Percentiles rank a stretch among this genome's conserved stretches.
Conservation (phyloP, 208 protist species). For the Porcisia deanei region DNA sequence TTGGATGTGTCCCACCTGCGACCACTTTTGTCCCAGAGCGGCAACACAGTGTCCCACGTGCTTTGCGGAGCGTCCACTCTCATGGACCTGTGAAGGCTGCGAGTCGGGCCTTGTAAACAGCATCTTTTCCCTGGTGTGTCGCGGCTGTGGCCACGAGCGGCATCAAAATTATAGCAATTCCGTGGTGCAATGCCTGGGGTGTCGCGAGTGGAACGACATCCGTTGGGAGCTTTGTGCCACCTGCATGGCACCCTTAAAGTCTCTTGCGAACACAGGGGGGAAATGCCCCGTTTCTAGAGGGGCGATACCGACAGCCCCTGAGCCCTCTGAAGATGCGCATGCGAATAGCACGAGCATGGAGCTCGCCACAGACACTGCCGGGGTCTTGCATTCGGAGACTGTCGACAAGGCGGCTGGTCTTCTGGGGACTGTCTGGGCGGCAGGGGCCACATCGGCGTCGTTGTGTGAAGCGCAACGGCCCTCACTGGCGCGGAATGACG, state of each 20-base stretch:
- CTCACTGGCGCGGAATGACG: too few species aligned
- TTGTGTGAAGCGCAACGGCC: too few species aligned
- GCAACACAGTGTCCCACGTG: conserved; percentile 71
- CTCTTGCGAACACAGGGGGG: neutral
- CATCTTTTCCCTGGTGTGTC: conserved; percentile 49
- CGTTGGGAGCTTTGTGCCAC: conserved; percentile 81
- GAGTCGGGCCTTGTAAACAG: conserved; percentile 29
- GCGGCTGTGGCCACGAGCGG: conserved; percentile 36
- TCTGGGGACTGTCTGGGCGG: neutral
- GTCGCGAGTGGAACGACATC: conserved; percentile 62
- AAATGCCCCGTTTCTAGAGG: neutral
- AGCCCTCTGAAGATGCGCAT: neutral
- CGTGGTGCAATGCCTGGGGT: conserved; percentile 44
- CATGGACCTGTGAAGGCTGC: conserved; percentile 65
- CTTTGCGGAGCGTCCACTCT: conserved; percentile 40
- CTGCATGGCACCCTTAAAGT: conserved; percentile 43
- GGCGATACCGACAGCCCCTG: too few species aligned
- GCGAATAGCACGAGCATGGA: neutral
- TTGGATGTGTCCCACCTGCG: conserved; percentile 76
- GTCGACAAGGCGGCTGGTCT: neutral
- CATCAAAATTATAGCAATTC: conserved; percentile 33
- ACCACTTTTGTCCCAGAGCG: conserved; percentile 57
- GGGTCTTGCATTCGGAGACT: conserved; percentile 4
- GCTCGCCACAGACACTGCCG: neutral
- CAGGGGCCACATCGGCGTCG: neutral